Conservation (phyloP, 2,329 filamentous ascomycete species). For the Diaporthe vaccinii region DNA sequence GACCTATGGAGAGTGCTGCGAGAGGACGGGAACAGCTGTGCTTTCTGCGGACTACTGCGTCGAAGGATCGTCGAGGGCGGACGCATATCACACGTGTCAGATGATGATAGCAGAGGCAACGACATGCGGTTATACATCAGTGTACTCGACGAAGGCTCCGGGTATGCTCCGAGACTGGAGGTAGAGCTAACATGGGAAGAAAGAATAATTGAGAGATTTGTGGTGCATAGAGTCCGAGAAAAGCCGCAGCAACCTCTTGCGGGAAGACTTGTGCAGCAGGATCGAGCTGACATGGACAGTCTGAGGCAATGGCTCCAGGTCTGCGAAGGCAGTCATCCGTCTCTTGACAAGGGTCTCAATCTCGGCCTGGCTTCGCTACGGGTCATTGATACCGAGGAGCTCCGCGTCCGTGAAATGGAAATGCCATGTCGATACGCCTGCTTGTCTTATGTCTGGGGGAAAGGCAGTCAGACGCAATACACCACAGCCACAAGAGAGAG, state of each 20-base stretch:
- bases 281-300: background rate
- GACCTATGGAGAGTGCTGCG: background rate
- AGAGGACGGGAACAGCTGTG: background rate
- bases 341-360: background rate
- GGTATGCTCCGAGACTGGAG: background rate
- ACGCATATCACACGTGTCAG: background rate
- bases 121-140: conserved; percentile 5
- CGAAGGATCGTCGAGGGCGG: background rate
- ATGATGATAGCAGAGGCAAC: background rate
- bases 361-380: background rate
- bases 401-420: background rate
- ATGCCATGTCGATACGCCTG: conserved; percentile 4
- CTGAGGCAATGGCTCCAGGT: conserved; percentile 6
- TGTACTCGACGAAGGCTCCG: background rate
- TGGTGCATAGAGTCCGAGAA: background rate
- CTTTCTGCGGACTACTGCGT: background rate
- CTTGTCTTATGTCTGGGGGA: conserved; percentile 5
- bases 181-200: too few relatives aligned
- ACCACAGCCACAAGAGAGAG: background rate
- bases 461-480: conserved; percentile 8
- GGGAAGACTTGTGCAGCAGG: background rate
- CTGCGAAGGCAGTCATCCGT: background rate
- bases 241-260: background rate
- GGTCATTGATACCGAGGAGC: background rate
- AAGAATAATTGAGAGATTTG: background rate